phyloP scores from a whole-genome alignment of 805 yeast genomes.

The Metschnikowia cubensis region DNA sequence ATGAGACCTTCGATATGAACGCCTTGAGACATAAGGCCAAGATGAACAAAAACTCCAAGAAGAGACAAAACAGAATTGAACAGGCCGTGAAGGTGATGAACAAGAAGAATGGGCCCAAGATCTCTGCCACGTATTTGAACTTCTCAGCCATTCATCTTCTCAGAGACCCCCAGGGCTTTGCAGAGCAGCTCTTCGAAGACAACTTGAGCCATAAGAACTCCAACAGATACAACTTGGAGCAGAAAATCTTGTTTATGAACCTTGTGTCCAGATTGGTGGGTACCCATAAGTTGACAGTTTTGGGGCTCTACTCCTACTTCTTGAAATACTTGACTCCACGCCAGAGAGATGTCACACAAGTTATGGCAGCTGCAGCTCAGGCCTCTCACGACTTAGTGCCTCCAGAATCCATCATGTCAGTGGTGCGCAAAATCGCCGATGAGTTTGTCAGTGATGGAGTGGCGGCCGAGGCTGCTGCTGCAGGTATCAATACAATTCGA shows the following conservation, averaged over 20 bases:
- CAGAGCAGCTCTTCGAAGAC: constrained; percentile 71
- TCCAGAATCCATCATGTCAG: constrained; percentile 78
- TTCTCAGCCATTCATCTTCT: constrained; percentile 92
- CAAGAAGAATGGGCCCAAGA: constrained; percentile 49
- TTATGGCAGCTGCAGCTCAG: constrained; percentile 96
- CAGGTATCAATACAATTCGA: constrained; percentile 92
- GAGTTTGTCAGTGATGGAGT: constrained; percentile 99
- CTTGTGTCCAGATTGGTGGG: constrained; percentile 87
- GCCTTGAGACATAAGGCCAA: constrained; percentile 76
- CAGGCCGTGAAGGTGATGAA: constrained; percentile 65
- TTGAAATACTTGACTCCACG: constrained; percentile 90
- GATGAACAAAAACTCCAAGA: constrained; percentile 77
- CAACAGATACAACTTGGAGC: constrained; percentile 77
- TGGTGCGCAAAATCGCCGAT: constrained; percentile 90
- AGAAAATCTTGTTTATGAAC: constrained; percentile 83
- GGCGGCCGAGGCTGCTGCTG: constrained; percentile 95
- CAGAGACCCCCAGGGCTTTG: constrained; percentile 97
- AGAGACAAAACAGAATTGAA: constrained; percentile 77
- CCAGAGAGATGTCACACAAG: constrained; percentile 89
- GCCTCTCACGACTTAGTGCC: constrained; percentile 96
- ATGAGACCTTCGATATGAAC: constrained; percentile 66
- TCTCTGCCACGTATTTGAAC: constrained; percentile 68
- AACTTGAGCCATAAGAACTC: constrained; percentile 69
- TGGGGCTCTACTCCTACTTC: constrained; percentile 86
- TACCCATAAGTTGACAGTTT: constrained; percentile 85